These are phyloP conservation scores for Piedraia hortae DNA, from an alignment of 2,329 filamentous ascomycete genomes.

Conservation along the genomic window DNA sequence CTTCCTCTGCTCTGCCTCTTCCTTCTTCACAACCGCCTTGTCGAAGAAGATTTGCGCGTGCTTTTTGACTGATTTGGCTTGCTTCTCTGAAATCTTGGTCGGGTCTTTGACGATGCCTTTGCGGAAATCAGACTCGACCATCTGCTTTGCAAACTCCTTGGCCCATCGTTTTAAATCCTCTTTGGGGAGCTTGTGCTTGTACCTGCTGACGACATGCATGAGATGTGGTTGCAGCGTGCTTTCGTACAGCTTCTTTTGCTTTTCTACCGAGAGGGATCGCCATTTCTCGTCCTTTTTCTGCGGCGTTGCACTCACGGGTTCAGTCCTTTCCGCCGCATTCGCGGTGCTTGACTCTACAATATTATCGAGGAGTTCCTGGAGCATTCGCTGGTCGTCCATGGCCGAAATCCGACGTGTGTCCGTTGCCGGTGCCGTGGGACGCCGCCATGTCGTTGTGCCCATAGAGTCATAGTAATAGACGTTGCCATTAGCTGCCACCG, in stretches of 20 bases:
- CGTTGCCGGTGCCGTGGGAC: slow-evolving; percentile 38
- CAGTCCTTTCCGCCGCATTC: slow-evolving; percentile 21
- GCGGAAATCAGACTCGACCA: slow-evolving; percentile 80
- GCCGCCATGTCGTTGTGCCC: slow-evolving; percentile 56
- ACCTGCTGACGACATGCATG: slow-evolving; percentile 65
- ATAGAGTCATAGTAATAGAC: slow-evolving; percentile 66
- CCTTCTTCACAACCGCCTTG: slow-evolving; percentile 54
- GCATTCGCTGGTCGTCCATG: slow-evolving; percentile 42
- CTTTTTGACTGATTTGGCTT: slow-evolving; percentile 55
- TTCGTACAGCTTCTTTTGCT: slow-evolving; percentile 87
- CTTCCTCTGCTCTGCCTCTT: slow-evolving; percentile 37
- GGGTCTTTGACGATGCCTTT: slow-evolving; percentile 66
- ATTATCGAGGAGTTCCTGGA: slow-evolving; percentile 50
- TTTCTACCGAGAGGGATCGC: slow-evolving; percentile 43
- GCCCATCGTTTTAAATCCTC: slow-evolving; percentile 40
- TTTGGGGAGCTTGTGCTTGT: slow-evolving; percentile 59
- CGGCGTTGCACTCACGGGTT: slow-evolving; percentile 22
- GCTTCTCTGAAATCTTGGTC: slow-evolving; percentile 46
- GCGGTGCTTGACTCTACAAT: slow-evolving; percentile 37
- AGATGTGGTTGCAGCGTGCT: slow-evolving; percentile 69
- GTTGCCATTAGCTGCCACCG: slow-evolving; percentile 40
- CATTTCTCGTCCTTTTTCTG: slow-evolving; percentile 38
- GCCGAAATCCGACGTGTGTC: slow-evolving; percentile 27
- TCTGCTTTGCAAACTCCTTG: slow-evolving; percentile 47
- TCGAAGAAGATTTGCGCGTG: slow-evolving; percentile 70